Conservation (phyloP, 2,329 filamentous ascomycete genomes). For the Exophiala calicioides region DNA sequence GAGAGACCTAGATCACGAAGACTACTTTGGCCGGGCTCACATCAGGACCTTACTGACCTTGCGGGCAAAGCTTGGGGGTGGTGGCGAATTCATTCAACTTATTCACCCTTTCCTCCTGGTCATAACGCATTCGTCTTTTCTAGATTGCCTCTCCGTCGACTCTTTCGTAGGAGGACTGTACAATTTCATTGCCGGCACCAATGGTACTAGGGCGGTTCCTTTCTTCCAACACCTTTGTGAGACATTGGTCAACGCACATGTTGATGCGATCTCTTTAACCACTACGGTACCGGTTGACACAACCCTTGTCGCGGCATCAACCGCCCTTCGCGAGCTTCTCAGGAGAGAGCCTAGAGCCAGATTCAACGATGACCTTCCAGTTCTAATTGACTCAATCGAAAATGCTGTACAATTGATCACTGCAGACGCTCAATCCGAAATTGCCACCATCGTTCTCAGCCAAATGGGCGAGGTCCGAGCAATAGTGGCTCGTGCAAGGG, state of each 20-base stretch:
- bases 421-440: slow-evolving; percentile 29
- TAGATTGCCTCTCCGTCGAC: slow-evolving; percentile 40
- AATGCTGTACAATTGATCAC: slow-evolving; percentile 10
- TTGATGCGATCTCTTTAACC: slow-evolving; percentile 10
- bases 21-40: slow-evolving; percentile 34
- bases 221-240: slow-evolving; percentile 36
- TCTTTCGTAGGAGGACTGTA: slow-evolving; percentile 39
- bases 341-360: slow-evolving; percentile 17
- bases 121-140: slow-evolving; percentile 37
- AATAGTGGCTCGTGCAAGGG: slow-evolving; percentile 19
- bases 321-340: slow-evolving; percentile 30
- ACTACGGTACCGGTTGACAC: slow-evolving; percentile 22
- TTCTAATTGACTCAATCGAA: slow-evolving; percentile 20
- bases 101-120: slow-evolving; percentile 32
- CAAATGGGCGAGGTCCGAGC: slow-evolving; percentile 13
- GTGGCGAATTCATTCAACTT: slow-evolving; percentile 23
- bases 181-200: slow-evolving; percentile 56
- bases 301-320: slow-evolving; percentile 22
- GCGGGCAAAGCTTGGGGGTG: not conserved
- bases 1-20: slow-evolving; percentile 35
- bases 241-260: slow-evolving; percentile 2
- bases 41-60: slow-evolving; percentile 33
- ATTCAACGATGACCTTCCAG: slow-evolving; percentile 32
- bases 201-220: slow-evolving; percentile 41
- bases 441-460: slow-evolving; percentile 2